These are phyloP conservation scores for Sporothrix mexicana DNA, from an alignment of 2,329 filamentous ascomycete genomes.

Conservation along the genomic window DNA sequence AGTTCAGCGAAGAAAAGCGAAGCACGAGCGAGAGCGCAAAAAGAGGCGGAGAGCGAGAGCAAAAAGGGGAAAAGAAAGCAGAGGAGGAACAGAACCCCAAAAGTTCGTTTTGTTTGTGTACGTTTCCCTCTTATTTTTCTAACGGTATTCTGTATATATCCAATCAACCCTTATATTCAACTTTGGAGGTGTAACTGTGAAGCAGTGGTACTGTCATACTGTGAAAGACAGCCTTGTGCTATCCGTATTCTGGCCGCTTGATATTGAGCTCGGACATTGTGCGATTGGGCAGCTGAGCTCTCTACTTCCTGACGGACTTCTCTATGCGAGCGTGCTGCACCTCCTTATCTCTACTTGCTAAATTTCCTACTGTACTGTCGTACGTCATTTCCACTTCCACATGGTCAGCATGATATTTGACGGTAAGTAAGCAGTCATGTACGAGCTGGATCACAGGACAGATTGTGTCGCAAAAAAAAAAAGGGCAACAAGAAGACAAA, in stretches of 20 bases:
- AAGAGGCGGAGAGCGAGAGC: too few relatives aligned
- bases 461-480: background rate
- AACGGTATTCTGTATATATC: background rate
- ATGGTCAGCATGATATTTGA: background rate
- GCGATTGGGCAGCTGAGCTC: background rate
- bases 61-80: too few relatives aligned
- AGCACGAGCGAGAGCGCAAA: too few relatives aligned
- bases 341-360: background rate
- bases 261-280: background rate
- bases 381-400: too few relatives aligned
- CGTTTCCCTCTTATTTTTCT: background rate
- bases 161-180: background rate
- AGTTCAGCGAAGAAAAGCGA: too few relatives aligned
- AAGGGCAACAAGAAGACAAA: background rate
- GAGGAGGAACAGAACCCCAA: too few relatives aligned
- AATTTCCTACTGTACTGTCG: background rate
- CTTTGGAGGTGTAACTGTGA: too few relatives aligned
- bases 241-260: too few relatives aligned
- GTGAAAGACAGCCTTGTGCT: background rate
- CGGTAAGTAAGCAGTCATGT: too few relatives aligned
- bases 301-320: background rate
- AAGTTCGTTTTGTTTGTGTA: background rate
- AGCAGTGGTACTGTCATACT: too few relatives aligned
- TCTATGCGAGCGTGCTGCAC: background rate
- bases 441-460: background rate